These are phyloP conservation scores for Penicillium silybi DNA, from an alignment of 495 filamentous ascomycete species.

Conservation along the genomic window DNA sequence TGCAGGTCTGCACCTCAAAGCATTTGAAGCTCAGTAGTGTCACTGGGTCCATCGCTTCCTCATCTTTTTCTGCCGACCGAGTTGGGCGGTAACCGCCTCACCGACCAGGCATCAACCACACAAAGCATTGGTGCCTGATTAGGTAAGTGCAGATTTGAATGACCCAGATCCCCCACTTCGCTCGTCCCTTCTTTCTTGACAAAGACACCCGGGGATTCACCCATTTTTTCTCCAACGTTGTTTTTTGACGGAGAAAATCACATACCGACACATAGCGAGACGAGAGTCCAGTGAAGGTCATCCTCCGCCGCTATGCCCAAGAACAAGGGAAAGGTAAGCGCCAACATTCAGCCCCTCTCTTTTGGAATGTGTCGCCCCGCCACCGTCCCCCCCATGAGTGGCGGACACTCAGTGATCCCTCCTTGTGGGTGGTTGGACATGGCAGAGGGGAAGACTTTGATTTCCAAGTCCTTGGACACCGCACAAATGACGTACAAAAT, in stretches of 20 bases:
- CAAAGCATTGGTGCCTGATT: slow-evolving; percentile 30
- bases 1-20: neutral
- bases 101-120: slow-evolving; percentile 3
- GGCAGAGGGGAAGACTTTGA: neutral
- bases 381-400: slow-evolving; percentile 13
- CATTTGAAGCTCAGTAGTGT: neutral
- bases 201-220: slow-evolving; percentile 13
- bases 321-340: slow-evolving; percentile 94
- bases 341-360: slow-evolving; percentile 28
- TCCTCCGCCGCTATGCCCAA: slow-evolving; percentile 71
- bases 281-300: slow-evolving; percentile 25
- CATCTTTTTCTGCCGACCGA: slow-evolving; percentile 13
- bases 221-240: slow-evolving; percentile 2
- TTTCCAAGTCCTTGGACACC: neutral
- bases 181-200: slow-evolving; percentile 14
- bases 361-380: slow-evolving; percentile 28
- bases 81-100: slow-evolving; percentile 18
- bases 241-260: slow-evolving; percentile 9
- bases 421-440: neutral
- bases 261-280: slow-evolving; percentile 19
- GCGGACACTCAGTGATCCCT: neutral
- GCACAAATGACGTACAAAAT: slow-evolving; percentile 5
- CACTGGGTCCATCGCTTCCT: neutral
- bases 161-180: slow-evolving; percentile 19
- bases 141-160: slow-evolving; percentile 27